Evolutionary conservation across 1,139 yeast genomes (phyloP), one percentile per base, ranked within the genome.

Genomic region (Suhomyces maxii): DNA sequence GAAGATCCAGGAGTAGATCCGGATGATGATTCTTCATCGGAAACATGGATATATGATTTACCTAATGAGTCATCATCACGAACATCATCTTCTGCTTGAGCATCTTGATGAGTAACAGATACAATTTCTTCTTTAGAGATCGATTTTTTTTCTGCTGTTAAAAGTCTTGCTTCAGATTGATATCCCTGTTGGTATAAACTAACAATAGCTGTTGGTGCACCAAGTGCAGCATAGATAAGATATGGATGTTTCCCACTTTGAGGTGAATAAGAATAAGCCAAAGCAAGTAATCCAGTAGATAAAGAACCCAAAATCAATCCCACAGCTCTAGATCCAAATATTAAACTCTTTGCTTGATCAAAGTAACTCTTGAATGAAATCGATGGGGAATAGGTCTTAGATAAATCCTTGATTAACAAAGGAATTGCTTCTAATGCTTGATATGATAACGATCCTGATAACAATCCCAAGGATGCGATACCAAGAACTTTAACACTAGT

Each of bases 161-260:
- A 42, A 38, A 55, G 46, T 14, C 44, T 44, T 37, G 35, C 40
- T 30, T 53, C 58, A 12, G 42, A 28, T 8, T 37, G 30, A 31
- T 36, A 53, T 8, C 50, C 49, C 30, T 40, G 50, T 31, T 49
- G 48, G 42, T 45, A 52, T 37, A 50, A 45, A 8, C 53, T 53
- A 8, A 38, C 48, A 10, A 60, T 51, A 39, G 57, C 41, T 34
- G 57, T 41, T 6, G 81, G 79, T 33, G 76, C 74, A 13, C 80
- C 78, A 23, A 78, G 44, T n/a, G 81, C 77, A n/a, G 83, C 69
- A 56, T 80, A 80, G 34, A 80, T 56, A 56, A 80, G 72, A 56
- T 80, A 80, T 7, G 84, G 84, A 61, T 80, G 85, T 55, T 74
- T 74, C 37, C 73, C 83, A 43, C 67, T 59, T 7, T 62, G 52